Evolutionary conservation across 2,329 filamentous ascomycete genomes (phyloP), one percentile per base, ranked within the genome.

Genomic region (Xylaria sp.): DNA sequence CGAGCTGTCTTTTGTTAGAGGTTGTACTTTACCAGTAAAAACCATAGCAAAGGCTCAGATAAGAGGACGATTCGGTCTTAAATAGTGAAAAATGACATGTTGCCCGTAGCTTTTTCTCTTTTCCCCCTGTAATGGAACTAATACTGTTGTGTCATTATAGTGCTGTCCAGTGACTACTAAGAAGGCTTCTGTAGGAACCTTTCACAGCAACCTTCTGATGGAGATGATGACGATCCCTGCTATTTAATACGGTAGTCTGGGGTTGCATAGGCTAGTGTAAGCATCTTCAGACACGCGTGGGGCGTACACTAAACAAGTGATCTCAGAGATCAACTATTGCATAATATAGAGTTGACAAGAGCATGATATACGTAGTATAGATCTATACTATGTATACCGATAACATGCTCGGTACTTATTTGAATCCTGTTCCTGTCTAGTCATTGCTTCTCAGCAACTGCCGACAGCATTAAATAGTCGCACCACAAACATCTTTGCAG

Each of bases 181-280:
- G 42, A 39, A 50, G 9, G 25, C 50, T 7, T 20, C 33, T 5
- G 31, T 7, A 53, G 45, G 20, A 53, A 33, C 39, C 20, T 61
- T 33, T 13, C 27, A 25, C 36, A 13, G 44, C 25, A 27, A 44
- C 38, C 13, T 38, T 56, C 57, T 45, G 45, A n/a, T 31, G 31
- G 11, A 55, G 42, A 55, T 39, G 58, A 53, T 62, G 45, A 9
- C 3, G 5, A 58, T 10, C 53, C 63, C 58, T 57, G 58, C 54
- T 45, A 53, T 53, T 66, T 66, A 66, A 58, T n/a, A n/a, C n/a
- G n/a, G n/a, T 62, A 66, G 49, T 57, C 57, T 15, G 31, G 36
- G 4, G 25, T 33, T 45, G 42, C 27, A 33, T 57, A 62, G 38
- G 51, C 50, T n/a, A 36, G 42, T 20, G 42, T 6, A 44, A 22